These are phyloP conservation scores for Tetracentron sinense DNA, from an alignment of 164 flowering plant genomes.

Conservation along the genomic window DNA sequence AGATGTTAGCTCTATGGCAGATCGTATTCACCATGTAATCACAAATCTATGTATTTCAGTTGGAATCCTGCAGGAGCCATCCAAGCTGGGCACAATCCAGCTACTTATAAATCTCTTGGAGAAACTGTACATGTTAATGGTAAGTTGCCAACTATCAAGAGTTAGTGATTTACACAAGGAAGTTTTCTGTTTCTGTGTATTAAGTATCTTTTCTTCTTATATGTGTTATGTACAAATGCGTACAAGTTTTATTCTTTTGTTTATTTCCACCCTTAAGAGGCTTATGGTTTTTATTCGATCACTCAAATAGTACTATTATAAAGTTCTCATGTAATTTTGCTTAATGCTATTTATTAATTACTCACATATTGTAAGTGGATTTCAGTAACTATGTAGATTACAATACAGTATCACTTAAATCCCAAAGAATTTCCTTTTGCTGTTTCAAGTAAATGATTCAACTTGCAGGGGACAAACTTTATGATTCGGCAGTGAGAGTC, in stretches of 20 bases:
- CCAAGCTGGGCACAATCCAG: conserved; percentile 81
- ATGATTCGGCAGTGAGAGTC: conserved; percentile 69
- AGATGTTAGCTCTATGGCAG: conserved; percentile 5
- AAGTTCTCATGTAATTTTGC: neutral
- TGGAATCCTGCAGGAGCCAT: conserved; percentile 99
- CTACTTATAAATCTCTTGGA: conserved; percentile 61
- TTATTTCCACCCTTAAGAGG: neutral
- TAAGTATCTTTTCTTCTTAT: too few species aligned
- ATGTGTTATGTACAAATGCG: too few species aligned
- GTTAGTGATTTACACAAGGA: neutral
- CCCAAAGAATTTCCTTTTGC: neutral
- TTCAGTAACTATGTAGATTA: neutral
- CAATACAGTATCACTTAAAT: neutral
- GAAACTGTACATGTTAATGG: conserved; percentile 74
- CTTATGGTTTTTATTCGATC: neutral
- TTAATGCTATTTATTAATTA: too few species aligned
- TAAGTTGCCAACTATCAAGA: conserved; percentile 20
- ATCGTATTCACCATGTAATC: conserved; percentile 1
- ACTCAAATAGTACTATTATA: neutral
- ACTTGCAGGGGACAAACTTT: conserved; percentile 71
- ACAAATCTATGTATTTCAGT: conserved; percentile 35
- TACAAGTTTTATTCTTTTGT: too few species aligned
- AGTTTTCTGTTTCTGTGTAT: neutral
- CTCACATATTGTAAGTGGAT: neutral
- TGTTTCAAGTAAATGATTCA: conserved; percentile 5